These are phyloP conservation scores for Flagelloscypha sp. DNA, from an alignment of 768 basidiomycete species.

Conservation along the genomic window DNA sequence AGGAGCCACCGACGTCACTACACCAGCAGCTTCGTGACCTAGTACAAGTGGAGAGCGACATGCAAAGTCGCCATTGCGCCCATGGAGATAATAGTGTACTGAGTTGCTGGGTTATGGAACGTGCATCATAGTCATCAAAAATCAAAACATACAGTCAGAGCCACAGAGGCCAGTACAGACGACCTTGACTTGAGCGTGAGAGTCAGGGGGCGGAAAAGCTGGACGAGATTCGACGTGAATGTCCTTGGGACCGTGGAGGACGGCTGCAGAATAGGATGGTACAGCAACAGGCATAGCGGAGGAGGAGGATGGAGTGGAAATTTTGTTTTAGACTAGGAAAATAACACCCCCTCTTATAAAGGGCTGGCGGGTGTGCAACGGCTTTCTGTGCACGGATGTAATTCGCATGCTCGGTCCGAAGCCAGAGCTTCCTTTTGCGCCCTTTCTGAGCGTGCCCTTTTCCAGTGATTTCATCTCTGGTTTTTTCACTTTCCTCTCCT, in stretches of 20 bases:
- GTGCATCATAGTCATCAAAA: too few relatives aligned
- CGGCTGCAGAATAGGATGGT: constrained; percentile 58
- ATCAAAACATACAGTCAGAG: constrained; percentile 52
- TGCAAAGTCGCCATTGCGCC: constrained; percentile 88
- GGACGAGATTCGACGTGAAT: constrained; percentile 71
- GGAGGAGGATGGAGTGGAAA: constrained; percentile 13
- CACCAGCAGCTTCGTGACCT: constrained; percentile 89
- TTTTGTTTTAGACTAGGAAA: too few relatives aligned
- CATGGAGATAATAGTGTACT: constrained; percentile 91
- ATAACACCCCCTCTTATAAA: too few relatives aligned
- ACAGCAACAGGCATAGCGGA: constrained; percentile 41
- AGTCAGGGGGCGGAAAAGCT: constrained; percentile 60
- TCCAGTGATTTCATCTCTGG: too few relatives aligned
- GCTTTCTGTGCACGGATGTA: too few relatives aligned
- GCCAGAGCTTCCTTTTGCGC: too few relatives aligned
- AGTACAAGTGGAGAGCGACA: constrained; percentile 81
- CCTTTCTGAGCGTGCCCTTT: too few relatives aligned
- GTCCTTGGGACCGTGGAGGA: constrained; percentile 79
- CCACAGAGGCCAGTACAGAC: constrained; percentile 88
- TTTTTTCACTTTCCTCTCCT: too few relatives aligned
- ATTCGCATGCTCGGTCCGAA: too few relatives aligned
- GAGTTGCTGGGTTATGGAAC: constrained; percentile 6
- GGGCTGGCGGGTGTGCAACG: too few relatives aligned
- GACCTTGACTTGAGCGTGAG: constrained; percentile 75
- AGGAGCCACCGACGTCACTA: constrained; percentile 76